Base-by-base conservation (phyloP, 2,329 filamentous ascomycete genomes). In the Penicillium sp. region DNA sequence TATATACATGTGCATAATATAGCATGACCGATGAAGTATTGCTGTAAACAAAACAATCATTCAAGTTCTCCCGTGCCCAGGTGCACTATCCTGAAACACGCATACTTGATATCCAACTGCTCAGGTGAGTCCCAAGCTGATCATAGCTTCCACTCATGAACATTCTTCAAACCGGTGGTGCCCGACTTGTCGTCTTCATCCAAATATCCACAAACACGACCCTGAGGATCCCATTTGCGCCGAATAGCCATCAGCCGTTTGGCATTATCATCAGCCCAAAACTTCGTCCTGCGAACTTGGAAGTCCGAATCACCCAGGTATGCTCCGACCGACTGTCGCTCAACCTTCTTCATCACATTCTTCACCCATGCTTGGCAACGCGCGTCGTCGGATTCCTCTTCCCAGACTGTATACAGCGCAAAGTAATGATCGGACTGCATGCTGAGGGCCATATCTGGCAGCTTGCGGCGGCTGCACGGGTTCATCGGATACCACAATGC, bases 401-500 rank as follows among this genome's bases (percentile, higher is more conserved):
- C 77, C 78, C 80, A 85, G 2, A 83, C 69, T 0, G 79, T 74
- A 61, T 85, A 85, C 3, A 82, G 53, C 1, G 82, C 81, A 64
- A 85, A 80, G 67, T 85, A 85, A 65, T 85, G 82, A 61, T 85
- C 83, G 0, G 76, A 77, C 54, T 84, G 81, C 78, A 84, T 78
- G 27, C 77, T 81, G 14, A 84, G 69, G 3, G 83, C 83, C 83
- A 85, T 85, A 55, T 81, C 79, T 1, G 75, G 73, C 35, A 79
- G 68, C 29, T 59, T 45, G 3, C 76, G 68, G 26, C 74, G 69
- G 42, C 78, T 81, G 27, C 75, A 76, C 0, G 83, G 83, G 29
- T 72, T 73, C 81, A 85, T 84, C 10, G 77, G 65, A 62, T 77
- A 83, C 76, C 81, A 85, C 11, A 85, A 68, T 1, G 79, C 69